A percentile compares a stretch with the other conserved stretches of the same genome.
phyloP scores from a whole-genome alignment of 371 early-diverging fungal species.

The Mortierella sp. region DNA sequence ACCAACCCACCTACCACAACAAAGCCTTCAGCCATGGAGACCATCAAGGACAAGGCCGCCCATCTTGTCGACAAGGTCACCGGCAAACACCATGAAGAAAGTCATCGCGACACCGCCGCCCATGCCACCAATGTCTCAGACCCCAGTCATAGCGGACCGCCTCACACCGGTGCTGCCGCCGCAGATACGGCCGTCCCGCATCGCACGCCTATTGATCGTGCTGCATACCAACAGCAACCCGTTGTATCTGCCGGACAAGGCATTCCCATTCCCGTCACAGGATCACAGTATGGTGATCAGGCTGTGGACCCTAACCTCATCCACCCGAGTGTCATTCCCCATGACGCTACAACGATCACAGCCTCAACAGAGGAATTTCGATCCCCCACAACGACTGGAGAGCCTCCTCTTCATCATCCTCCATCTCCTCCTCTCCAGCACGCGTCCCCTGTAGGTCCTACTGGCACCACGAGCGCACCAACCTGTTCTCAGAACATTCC shows the following conservation, averaged over 20 bases:
- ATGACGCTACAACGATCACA: neutral
- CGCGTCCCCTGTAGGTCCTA: constrained; percentile 19
- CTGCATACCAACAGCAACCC: constrained; percentile 25
- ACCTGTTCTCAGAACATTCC: constrained; percentile 27
- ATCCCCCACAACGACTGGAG: no score
- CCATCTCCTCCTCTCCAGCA: constrained; percentile 2
- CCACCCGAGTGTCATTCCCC: neutral
- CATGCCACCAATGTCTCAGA: neutral
- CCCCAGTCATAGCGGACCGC: constrained; percentile 7
- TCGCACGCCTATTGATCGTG: constrained; percentile 13
- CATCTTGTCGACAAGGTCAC: constrained; percentile 41
- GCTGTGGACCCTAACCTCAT: neutral
- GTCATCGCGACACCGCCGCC: neutral
- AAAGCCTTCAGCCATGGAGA: constrained; percentile 55
- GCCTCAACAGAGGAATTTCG: neutral
- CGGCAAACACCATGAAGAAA: constrained; percentile 18
- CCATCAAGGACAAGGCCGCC: constrained; percentile 61
- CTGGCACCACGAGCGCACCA: constrained; percentile 27
- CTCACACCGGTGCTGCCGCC: constrained; percentile 30
- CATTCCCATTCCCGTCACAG: constrained; percentile 2
- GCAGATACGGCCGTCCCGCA: constrained; percentile 25
- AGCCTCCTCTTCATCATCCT: no score
- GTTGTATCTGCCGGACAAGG: neutral
- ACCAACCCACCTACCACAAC: constrained; percentile 7
- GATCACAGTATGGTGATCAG: neutral